A percentile compares a stretch with the other conserved stretches of the same genome.
These are phyloP conservation scores for Scheffersomyces insectosa DNA, from an alignment of 1,139 yeast species.

Conservation along the genomic window DNA sequence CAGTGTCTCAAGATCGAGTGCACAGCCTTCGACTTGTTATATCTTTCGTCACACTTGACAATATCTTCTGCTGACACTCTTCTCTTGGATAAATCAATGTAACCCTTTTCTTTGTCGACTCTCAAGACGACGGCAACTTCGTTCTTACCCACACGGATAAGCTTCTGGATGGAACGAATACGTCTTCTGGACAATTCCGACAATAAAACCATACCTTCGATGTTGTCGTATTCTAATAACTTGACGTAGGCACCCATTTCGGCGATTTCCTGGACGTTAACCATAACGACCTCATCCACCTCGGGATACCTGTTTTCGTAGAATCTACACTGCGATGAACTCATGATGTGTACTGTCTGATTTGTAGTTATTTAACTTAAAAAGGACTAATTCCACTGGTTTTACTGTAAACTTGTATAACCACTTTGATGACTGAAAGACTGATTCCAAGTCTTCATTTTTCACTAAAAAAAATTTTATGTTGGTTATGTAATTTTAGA, in stretches of 20 bases:
- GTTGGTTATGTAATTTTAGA: too few species aligned
- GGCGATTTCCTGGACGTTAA: conserved; percentile 96
- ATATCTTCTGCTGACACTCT: conserved; percentile 98
- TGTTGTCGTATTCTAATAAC: conserved; percentile 92
- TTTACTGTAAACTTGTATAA: conserved; percentile 5
- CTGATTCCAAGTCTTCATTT: too few species aligned
- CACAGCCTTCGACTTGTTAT: conserved; percentile 94
- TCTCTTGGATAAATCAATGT: conserved; percentile 96
- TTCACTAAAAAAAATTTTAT: too few species aligned
- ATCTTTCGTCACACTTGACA: conserved; percentile 95
- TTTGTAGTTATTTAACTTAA: not conserved
- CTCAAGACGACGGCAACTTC: conserved; percentile 99
- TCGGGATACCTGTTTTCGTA: conserved; percentile 98
- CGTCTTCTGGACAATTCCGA: conserved; percentile 98
- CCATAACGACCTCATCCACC: conserved; percentile 98
- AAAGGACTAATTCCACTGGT: conserved; percentile 2
- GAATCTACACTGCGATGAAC: conserved; percentile 92
- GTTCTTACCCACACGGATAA: conserved; percentile 96
- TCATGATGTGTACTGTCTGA: conserved; percentile 43
- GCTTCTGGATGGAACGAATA: conserved; percentile 94
- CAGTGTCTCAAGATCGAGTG: conserved; percentile 97
- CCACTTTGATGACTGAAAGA: too few species aligned
- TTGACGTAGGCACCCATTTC: conserved; percentile 98
- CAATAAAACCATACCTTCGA: conserved; percentile 97
- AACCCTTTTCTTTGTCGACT: conserved; percentile 98